Evolutionary conservation across 306 rosid species (phyloP).

Genomic region (Cicer arietinum): DNA sequence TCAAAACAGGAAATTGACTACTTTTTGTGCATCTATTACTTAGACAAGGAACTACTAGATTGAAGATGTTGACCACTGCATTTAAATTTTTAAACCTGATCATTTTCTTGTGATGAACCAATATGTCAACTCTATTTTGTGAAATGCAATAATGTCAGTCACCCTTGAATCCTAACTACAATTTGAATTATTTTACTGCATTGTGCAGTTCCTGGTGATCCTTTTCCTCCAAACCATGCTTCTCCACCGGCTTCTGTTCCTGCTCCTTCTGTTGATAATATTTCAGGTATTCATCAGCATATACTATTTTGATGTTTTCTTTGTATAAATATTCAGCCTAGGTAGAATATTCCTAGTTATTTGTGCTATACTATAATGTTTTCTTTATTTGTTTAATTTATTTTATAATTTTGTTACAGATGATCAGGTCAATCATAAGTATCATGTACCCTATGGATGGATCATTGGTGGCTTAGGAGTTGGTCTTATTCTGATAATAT

Average conservation of each 20-base stretch:
- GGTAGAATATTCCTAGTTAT: neutral
- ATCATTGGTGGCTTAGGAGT: constrained; percentile 82
- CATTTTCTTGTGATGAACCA: neutral
- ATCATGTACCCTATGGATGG: constrained; percentile 82
- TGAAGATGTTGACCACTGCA: no score
- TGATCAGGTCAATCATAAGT: constrained; percentile 59
- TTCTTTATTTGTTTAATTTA: constrained; percentile 15
- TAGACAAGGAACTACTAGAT: no score
- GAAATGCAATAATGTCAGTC: constrained; percentile 17
- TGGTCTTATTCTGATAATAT: constrained; percentile 63
- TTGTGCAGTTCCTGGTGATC: constrained; percentile 89
- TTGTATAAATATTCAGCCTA: constrained; percentile 6
- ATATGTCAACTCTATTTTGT: neutral
- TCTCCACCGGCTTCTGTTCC: constrained; percentile 67
- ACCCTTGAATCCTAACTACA: neutral
- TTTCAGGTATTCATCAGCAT: constrained; percentile 61
- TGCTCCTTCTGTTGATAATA: constrained; percentile 52
- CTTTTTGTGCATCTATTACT: no score
- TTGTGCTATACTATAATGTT: constrained; percentile 23
- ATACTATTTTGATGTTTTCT: neutral
- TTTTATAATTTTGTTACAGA: constrained; percentile 50
- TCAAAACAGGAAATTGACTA: no score
- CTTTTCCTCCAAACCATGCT: constrained; percentile 67
- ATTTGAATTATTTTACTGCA: constrained; percentile 29
- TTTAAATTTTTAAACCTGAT: neutral